These are phyloP conservation scores for Aquanectria penicillioides DNA, from an alignment of 2,329 filamentous ascomycete species.

Conservation along the genomic window DNA sequence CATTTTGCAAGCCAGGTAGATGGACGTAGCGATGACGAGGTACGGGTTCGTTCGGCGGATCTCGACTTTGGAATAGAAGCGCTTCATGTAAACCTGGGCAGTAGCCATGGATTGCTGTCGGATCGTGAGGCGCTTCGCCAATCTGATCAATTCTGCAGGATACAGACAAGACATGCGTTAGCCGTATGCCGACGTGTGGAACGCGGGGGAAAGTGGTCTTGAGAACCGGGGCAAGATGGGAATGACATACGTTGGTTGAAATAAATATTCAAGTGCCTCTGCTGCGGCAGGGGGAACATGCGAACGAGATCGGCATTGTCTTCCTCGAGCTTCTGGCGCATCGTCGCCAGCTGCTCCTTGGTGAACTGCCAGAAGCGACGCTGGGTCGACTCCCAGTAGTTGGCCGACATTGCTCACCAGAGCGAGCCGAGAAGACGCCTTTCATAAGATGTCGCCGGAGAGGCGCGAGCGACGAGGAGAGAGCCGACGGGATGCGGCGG, in stretches of 20 bases:
- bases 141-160: conserved; percentile 75
- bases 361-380: conserved; percentile 90
- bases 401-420: conserved; percentile 78
- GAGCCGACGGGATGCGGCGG: neutral
- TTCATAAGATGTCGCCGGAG: neutral
- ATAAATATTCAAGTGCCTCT: conserved; percentile 86
- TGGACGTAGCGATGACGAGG: conserved; percentile 88
- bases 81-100: conserved; percentile 92
- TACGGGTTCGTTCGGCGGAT: conserved; percentile 94
- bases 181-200: neutral
- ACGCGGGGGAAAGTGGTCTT: neutral
- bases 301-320: conserved; percentile 78
- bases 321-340: conserved; percentile 81
- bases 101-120: conserved; percentile 94
- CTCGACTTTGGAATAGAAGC: conserved; percentile 92
- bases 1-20: conserved; percentile 98
- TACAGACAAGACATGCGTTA: conserved; percentile 15
- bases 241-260: conserved; percentile 81
- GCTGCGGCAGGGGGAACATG: conserved; percentile 84
- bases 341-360: conserved; percentile 78
- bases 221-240: conserved; percentile 1
- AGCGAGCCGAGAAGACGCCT: conserved; percentile 23
- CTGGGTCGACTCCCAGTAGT: conserved; percentile 97
- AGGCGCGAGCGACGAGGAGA: neutral
- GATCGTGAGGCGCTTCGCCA: conserved; percentile 84